Base-by-base conservation (phyloP, 1,284 basidiomycete species). In the Ganoderma sinense region DNA sequence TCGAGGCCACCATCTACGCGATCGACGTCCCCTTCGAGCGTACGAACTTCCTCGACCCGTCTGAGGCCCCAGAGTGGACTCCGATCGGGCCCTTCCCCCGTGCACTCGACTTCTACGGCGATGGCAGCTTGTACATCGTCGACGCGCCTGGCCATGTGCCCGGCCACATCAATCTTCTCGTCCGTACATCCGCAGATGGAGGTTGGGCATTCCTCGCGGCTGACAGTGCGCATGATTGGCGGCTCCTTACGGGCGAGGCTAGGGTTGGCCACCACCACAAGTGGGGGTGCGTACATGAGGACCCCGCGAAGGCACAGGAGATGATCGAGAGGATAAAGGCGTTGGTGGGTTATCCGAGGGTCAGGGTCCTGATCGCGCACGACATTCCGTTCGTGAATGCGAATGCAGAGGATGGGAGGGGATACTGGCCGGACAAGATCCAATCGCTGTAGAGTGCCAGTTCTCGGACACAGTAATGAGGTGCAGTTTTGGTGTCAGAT, bases 51-150 rank as follows among this genome's bases (percentile, higher is more conserved):
- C 66, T 74, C 53, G 63, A 66, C 43, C 61, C 48, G 4, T 29
- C 26, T 18, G n/a, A n/a, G n/a, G 14, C 64, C 10, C 55, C 60
- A 6, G 66, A 56, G 13, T 74, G 70, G 73, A 56, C 41, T 43
- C 62, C 72, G 41, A 53, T 90, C 39, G 88, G 87, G 0, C 85
- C 86, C 1, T 90, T 89, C 77, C 83, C 84, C 10, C 82, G 79
- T 55, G 84, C 85, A 2, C 73, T 84, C 40, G 88, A 91, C 78
- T 84, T 84, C 71, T 88, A 84, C 73, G 84, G 83, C 8, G 89
- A 91, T 70, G 89, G 88, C 1, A 86, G 84, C 69, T 71, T 89
- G 48, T 88, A 88, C 74, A 78, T 90, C 69, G 79, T 90, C 68
- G 85, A 90, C 71, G 82, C 88, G 0, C 84, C 87, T 2, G 88